Conservation (phyloP, 2,329 filamentous ascomycete genomes). For the Ophiostoma sp. region DNA sequence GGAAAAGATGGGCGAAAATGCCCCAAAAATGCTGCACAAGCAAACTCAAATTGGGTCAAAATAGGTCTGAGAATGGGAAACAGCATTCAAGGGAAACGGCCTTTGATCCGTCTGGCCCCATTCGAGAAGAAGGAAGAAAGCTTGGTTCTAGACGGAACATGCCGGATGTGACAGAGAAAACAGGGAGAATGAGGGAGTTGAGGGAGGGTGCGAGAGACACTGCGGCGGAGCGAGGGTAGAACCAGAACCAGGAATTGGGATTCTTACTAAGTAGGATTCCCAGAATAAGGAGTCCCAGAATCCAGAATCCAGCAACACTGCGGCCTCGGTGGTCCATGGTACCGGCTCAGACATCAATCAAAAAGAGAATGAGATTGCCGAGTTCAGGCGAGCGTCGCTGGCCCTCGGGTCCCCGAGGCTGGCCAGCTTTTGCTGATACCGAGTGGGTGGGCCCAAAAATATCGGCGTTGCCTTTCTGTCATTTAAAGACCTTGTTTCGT, state of each 20-base stretch:
- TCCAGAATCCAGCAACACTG: not conserved
- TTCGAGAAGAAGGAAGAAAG: not conserved
- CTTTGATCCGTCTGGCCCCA: not conserved
- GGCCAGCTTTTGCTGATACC: not conserved
- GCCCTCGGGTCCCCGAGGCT: not conserved
- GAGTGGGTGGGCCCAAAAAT: not conserved
- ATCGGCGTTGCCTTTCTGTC: not conserved
- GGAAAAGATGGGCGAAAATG: not conserved
- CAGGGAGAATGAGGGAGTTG: not conserved
- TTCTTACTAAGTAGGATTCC: not conserved
- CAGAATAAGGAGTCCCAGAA: not conserved
- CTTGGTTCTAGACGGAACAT: conserved; percentile 2
- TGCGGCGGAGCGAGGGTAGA: not conserved
- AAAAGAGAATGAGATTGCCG: conserved; percentile 1
- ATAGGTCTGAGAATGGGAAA: not conserved
- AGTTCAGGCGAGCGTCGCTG: not conserved
- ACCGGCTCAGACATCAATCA: not conserved
- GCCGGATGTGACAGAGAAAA: not conserved
- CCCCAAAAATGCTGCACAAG: not conserved
- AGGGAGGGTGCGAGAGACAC: not conserved
- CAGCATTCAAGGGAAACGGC: not conserved
- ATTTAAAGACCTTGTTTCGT: not conserved
- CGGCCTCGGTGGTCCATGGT: not conserved
- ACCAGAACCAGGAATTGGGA: not conserved
- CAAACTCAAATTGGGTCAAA: not conserved